These are phyloP conservation scores for Aspergillus nomiae DNA, from an alignment of 2,329 filamentous ascomycete genomes.

Conservation along the genomic window DNA sequence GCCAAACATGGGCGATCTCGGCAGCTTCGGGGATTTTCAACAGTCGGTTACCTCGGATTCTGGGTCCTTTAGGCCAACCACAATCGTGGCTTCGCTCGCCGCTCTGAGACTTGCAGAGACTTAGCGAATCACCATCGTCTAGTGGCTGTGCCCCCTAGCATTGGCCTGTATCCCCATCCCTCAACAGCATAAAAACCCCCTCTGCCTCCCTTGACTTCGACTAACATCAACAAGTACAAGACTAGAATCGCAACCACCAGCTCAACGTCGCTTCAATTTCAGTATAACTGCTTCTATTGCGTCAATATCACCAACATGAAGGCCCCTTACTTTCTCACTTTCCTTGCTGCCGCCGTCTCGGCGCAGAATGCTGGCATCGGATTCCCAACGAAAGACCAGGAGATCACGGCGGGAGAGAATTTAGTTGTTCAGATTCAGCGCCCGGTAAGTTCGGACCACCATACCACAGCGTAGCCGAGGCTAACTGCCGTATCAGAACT, in stretches of 20 bases:
- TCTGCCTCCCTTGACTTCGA: neutral
- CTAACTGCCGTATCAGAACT: constrained; percentile 21
- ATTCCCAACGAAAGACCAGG: constrained; percentile 22
- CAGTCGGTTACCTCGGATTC: neutral
- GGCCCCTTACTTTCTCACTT: constrained; percentile 18
- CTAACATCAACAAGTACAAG: neutral
- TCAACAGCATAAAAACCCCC: neutral
- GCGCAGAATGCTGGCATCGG: constrained; percentile 31
- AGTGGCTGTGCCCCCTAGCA: neutral
- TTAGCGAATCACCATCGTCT: neutral
- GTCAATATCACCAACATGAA: constrained; percentile 25
- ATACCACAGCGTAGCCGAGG: neutral
- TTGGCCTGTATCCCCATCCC: neutral
- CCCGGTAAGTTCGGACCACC: constrained; percentile 20
- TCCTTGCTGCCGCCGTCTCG: constrained; percentile 25
- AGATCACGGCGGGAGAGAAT: constrained; percentile 22
- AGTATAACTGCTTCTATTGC: neutral
- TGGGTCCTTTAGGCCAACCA: neutral
- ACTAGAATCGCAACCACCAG: neutral
- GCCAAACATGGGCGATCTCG: neutral
- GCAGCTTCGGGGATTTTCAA: neutral
- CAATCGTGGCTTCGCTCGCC: neutral
- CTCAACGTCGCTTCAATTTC: neutral
- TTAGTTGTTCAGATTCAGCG: constrained; percentile 33
- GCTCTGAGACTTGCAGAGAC: neutral